phyloP scores from a whole-genome alignment of 257 asterid genomes.

The Eustoma russellianum region DNA sequence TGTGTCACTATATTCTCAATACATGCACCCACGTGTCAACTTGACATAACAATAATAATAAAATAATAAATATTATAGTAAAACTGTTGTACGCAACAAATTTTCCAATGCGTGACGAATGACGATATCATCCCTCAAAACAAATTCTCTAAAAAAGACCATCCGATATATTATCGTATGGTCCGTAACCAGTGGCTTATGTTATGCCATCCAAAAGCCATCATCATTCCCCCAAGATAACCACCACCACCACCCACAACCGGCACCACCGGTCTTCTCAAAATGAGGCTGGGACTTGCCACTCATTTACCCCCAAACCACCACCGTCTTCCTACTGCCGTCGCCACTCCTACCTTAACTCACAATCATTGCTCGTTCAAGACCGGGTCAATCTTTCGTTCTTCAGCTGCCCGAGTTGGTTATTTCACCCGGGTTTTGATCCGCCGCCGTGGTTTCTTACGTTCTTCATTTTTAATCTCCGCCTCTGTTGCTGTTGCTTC shows the following conservation, averaged over 20 bases:
- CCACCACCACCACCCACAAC: background rate
- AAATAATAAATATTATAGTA: no score
- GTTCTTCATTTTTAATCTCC: slow-evolving; percentile 11
- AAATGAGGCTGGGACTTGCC: slow-evolving; percentile 12
- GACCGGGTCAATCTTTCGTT: background rate
- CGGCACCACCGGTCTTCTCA: background rate
- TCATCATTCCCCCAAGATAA: slow-evolving; percentile 1
- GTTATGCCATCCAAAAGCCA: slow-evolving; percentile 8
- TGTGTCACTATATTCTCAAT: no score
- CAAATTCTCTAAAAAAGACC: no score
- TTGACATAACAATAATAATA: no score
- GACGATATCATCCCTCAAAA: no score
- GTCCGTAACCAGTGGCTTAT: slow-evolving; percentile 35
- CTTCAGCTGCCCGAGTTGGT: slow-evolving; percentile 7
- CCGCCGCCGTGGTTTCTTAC: slow-evolving; percentile 5
- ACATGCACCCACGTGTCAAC: no score
- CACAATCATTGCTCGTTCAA: no score
- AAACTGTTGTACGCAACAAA: no score
- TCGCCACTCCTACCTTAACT: slow-evolving; percentile 8
- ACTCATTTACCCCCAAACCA: background rate
- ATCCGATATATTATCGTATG: slow-evolving; percentile 13
- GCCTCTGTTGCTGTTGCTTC: slow-evolving; percentile 17
- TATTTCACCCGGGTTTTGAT: slow-evolving; percentile 2
- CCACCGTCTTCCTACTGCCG: background rate
- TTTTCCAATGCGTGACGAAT: no score